Percentiles rank a stretch among this genome's conserved stretches.
Conservation (phyloP, 352 stramenopile species). For the Globisporangium radiosum region DNA sequence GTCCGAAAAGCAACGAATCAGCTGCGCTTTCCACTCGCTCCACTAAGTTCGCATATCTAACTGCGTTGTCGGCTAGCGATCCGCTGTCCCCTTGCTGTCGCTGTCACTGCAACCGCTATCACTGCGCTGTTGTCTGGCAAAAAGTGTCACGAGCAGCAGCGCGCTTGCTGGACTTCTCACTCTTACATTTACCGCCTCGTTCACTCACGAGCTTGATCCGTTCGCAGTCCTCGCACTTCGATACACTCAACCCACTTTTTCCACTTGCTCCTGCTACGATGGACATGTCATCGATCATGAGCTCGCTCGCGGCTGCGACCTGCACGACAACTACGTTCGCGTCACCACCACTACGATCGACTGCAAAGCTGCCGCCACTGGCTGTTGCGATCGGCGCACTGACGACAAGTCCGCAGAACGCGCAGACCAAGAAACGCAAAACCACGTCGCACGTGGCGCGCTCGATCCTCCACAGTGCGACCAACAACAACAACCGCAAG, state of each 20-base stretch:
- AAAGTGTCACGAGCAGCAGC: too few species aligned
- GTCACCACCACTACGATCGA: neutral
- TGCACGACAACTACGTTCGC: neutral
- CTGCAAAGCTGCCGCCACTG: conserved; percentile 3
- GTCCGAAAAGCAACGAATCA: too few species aligned
- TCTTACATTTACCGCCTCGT: conserved; percentile 1
- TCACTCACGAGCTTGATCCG: neutral
- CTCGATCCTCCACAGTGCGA: conserved; percentile 7
- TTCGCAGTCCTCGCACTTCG: neutral
- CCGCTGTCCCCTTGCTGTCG: neutral
- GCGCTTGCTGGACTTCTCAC: conserved; percentile 1
- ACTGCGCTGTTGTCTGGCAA: neutral
- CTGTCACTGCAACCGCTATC: neutral
- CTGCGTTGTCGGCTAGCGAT: too few species aligned
- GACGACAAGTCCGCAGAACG: neutral
- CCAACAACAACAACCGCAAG: conserved; percentile 27
- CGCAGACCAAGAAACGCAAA: neutral
- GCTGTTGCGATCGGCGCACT: conserved; percentile 4
- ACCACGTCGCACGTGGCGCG: conserved; percentile 2
- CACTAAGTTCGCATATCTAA: too few species aligned
- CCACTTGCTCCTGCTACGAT: neutral
- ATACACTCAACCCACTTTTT: neutral
- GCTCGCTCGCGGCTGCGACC: neutral
- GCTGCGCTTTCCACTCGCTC: too few species aligned
- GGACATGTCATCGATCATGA: conserved; percentile 8